Conservation (phyloP, 1,284 basidiomycete species). For the Erythrobasidium hasegawianum region DNA sequence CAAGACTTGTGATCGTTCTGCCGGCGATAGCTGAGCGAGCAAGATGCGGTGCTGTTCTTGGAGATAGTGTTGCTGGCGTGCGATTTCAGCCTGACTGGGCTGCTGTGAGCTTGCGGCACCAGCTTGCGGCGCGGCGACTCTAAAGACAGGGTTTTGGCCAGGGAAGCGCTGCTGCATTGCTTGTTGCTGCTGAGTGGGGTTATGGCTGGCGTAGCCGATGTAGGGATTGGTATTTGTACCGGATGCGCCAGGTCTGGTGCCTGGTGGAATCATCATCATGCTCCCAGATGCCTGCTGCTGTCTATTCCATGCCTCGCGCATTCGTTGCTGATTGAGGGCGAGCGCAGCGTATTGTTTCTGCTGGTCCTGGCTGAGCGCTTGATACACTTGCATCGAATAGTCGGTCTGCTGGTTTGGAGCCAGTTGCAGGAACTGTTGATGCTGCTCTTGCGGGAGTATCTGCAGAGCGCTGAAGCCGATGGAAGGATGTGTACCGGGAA, state of each 20-base stretch:
- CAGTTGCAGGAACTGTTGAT: slow-evolving; percentile 21
- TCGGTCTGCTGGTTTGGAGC: slow-evolving; percentile 32
- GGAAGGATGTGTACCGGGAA: slow-evolving; percentile 20
- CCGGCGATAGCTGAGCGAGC: slow-evolving; percentile 13
- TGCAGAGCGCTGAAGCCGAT: slow-evolving; percentile 31
- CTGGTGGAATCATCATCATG: slow-evolving; percentile 15
- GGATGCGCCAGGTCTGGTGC: neutral
- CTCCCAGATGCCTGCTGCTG: slow-evolving; percentile 4
- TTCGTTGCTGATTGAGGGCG: neutral
- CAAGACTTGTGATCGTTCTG: slow-evolving; percentile 11
- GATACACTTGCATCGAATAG: slow-evolving; percentile 29
- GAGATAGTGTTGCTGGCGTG: slow-evolving; percentile 13
- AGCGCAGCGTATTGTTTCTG: neutral
- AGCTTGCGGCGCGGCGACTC: slow-evolving; percentile 16
- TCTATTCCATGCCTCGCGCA: neutral
- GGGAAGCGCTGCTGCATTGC: slow-evolving; percentile 30
- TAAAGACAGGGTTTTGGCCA: slow-evolving; percentile 31
- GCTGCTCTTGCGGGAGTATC: slow-evolving; percentile 21
- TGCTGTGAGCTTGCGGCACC: slow-evolving; percentile 1
- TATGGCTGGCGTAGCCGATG: slow-evolving; percentile 12
- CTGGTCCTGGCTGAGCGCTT: slow-evolving; percentile 9
- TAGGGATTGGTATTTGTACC: slow-evolving; percentile 16
- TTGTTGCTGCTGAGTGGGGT: slow-evolving; percentile 23
- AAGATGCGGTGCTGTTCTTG: slow-evolving; percentile 10
- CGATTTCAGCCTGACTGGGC: neutral